Evolutionary conservation across 768 basidiomycete genomes (phyloP).

Genomic region (Russula foetens): DNA sequence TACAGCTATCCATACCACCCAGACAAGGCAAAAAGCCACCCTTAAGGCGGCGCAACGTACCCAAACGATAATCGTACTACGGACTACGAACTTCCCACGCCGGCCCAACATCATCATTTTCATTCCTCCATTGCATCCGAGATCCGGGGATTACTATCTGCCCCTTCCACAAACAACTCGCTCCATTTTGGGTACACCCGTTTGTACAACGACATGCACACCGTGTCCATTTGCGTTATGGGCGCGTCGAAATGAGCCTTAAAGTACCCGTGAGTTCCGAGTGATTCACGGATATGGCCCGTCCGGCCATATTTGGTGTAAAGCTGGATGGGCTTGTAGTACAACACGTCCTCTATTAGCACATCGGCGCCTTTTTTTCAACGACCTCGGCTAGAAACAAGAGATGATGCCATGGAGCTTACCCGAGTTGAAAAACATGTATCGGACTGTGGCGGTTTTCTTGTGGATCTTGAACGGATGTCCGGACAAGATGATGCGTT

Average conservation of each 20-base stretch:
- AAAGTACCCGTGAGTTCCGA: constrained; percentile 95
- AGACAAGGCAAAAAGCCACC: background rate
- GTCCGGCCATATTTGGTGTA: constrained; percentile 85
- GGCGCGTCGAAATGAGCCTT: constrained; percentile 94
- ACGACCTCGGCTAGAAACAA: constrained; percentile 5
- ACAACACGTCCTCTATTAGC: constrained; percentile 77
- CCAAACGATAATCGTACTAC: background rate
- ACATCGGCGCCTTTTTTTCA: background rate
- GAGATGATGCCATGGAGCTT: constrained; percentile 18
- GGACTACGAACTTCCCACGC: background rate
- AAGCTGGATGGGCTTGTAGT: constrained; percentile 90
- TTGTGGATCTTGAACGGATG: constrained; percentile 97
- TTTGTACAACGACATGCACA: constrained; percentile 95
- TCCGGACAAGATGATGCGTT: constrained; percentile 91
- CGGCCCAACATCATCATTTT: background rate
- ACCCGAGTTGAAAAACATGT: constrained; percentile 97
- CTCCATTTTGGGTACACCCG: constrained; percentile 89
- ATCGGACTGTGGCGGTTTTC: constrained; percentile 93
- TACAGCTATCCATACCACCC: no score
- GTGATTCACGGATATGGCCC: constrained; percentile 85
- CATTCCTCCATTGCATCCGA: constrained; percentile 24
- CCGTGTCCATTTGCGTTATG: constrained; percentile 92
- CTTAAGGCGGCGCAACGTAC: background rate
- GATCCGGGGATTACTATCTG: background rate
- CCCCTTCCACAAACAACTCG: constrained; percentile 36